Conservation (phyloP, 2,329 filamentous ascomycete species). For the Colletotrichum horii region DNA sequence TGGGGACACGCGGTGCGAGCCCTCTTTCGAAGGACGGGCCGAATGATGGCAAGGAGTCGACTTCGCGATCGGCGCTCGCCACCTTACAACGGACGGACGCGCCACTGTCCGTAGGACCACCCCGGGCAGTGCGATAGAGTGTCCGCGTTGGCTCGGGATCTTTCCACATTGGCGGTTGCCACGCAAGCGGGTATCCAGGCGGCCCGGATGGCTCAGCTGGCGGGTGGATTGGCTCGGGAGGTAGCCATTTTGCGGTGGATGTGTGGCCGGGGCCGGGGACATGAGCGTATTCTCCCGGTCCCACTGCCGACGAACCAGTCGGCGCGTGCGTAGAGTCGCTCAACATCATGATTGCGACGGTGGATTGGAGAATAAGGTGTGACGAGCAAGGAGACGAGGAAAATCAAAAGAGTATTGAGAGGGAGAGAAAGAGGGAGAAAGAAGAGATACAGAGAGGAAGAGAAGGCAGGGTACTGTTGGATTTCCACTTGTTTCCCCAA, state of each 20-base stretch:
- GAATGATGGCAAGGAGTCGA: not conserved
- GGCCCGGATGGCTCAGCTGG: not conserved
- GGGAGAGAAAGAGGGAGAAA: not conserved
- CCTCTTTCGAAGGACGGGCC: not conserved
- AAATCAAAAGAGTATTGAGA: not conserved
- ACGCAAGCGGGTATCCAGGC: not conserved
- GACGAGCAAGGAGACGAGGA: not conserved
- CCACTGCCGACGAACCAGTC: not conserved
- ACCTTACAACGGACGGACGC: not conserved
- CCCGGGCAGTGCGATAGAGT: not conserved
- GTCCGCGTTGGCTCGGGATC: not conserved
- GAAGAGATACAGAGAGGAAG: not conserved
- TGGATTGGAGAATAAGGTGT: not conserved
- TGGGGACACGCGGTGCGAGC: not conserved
- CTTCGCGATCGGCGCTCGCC: not conserved
- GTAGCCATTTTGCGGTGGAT: not conserved
- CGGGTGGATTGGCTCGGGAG: not conserved
- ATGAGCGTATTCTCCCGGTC: not conserved
- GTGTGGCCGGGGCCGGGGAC: not conserved
- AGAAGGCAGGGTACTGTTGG: not conserved
- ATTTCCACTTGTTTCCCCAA: not conserved
- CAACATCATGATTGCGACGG: not conserved
- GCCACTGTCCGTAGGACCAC: not conserved
- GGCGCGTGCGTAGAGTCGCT: not conserved
- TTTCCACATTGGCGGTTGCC: not conserved